Conservation (phyloP, 2,329 filamentous ascomycete genomes). For the Pseudogymnoascus sp. region DNA sequence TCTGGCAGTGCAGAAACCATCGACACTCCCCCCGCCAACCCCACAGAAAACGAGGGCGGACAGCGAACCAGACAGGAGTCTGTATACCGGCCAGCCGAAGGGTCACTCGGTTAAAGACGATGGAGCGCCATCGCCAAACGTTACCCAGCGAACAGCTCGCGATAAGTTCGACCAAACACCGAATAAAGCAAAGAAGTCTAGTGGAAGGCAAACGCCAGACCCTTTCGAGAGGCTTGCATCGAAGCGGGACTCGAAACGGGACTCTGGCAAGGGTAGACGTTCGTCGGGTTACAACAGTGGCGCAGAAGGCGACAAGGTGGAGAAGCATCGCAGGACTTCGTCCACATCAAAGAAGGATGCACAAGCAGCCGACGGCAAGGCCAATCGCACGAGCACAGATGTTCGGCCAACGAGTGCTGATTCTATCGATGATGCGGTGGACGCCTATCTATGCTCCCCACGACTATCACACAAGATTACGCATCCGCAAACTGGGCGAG, state of each 20-base stretch:
- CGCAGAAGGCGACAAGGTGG: not conserved
- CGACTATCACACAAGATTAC: constrained; percentile 80
- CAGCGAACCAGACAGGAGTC: not conserved
- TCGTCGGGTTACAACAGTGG: constrained; percentile 3
- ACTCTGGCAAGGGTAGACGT: not conserved
- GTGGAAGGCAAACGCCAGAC: constrained; percentile 41
- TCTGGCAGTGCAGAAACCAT: not conserved
- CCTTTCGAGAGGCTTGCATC: constrained; percentile 31
- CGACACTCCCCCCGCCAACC: not conserved
- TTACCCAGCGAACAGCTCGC: constrained; percentile 51
- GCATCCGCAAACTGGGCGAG: constrained; percentile 76
- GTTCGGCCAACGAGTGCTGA: constrained; percentile 73
- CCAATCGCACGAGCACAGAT: constrained; percentile 40
- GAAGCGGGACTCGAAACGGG: not conserved
- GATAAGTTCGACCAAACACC: constrained; percentile 18
- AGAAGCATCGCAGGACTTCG: not conserved
- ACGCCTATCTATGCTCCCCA: constrained; percentile 73
- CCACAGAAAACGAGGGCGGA: not conserved
- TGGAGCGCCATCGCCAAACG: constrained; percentile 61
- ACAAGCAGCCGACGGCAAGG: constrained; percentile 31
- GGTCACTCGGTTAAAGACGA: constrained; percentile 41
- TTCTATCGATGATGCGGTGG: constrained; percentile 81
- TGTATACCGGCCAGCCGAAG: not conserved
- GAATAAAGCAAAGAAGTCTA: constrained; percentile 36
- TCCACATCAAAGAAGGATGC: not conserved